Evolutionary conservation across 1,284 basidiomycete genomes (phyloP).

Genomic region (Tilletia horrida): DNA sequence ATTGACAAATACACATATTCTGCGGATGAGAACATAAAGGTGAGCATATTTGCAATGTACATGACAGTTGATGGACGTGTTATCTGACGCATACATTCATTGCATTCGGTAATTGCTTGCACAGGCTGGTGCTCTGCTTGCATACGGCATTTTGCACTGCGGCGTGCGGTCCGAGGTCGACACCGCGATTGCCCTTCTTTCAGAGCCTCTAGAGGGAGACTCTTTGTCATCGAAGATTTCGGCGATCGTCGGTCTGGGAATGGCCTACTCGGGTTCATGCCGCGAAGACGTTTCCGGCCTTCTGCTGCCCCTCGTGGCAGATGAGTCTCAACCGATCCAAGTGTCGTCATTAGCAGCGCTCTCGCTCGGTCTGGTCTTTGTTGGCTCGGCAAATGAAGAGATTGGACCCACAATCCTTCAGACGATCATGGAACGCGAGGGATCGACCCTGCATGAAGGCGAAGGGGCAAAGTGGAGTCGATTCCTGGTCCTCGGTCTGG

Average conservation of each 20-base stretch:
- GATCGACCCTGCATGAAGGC: constrained; percentile 42
- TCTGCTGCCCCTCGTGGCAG: constrained; percentile 47
- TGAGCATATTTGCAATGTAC: constrained; percentile 38
- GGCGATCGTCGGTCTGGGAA: constrained; percentile 70
- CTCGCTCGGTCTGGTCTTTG: constrained; percentile 89
- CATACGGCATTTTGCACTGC: constrained; percentile 87
- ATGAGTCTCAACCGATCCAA: constrained; percentile 69
- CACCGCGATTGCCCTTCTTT: constrained; percentile 83
- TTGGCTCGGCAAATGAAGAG: constrained; percentile 91
- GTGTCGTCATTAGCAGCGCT: constrained; percentile 81
- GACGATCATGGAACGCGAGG: constrained; percentile 69
- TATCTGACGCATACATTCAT: constrained; percentile 14
- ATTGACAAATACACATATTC: constrained; percentile 99
- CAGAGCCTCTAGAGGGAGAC: constrained; percentile 79
- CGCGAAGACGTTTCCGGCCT: constrained; percentile 71
- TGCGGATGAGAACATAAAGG: constrained; percentile 92
- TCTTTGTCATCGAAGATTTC: constrained; percentile 74
- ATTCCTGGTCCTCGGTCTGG: constrained; percentile 85
- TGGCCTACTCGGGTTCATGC: constrained; percentile 90
- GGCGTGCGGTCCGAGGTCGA: constrained; percentile 90
- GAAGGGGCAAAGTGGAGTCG: constrained; percentile 72
- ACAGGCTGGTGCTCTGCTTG: constrained; percentile 85
- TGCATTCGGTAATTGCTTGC: neutral
- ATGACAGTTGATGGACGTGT: neutral
- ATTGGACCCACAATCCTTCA: constrained; percentile 85